phyloP scores from a whole-genome alignment of 257 asterid species.

The Lycium barbarum region DNA sequence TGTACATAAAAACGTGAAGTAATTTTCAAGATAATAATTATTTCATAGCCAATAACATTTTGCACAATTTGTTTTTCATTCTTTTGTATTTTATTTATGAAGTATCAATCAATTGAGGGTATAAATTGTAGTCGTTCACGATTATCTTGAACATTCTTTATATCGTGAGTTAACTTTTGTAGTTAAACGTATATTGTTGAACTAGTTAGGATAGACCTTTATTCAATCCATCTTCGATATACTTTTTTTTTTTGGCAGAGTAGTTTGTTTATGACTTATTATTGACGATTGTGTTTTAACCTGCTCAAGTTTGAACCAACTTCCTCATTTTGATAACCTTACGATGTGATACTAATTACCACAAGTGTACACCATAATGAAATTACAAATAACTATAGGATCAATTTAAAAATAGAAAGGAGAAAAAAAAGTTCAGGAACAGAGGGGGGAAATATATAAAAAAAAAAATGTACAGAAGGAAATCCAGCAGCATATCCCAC shows the following conservation, averaged over 20 bases:
- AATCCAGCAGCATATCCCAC: constrained; percentile 28
- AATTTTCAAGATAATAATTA: neutral
- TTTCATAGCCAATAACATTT: neutral
- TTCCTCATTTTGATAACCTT: too few relatives aligned
- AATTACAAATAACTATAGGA: neutral
- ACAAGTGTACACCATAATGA: neutral
- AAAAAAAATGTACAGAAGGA: neutral
- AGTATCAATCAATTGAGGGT: neutral
- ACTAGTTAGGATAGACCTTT: too few relatives aligned
- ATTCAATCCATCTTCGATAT: too few relatives aligned
- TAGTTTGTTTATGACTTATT: too few relatives aligned
- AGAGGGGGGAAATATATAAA: neutral
- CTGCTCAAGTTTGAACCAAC: neutral
- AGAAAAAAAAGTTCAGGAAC: neutral
- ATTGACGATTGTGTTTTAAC: too few relatives aligned
- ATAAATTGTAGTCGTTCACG: too few relatives aligned
- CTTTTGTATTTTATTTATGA: too few relatives aligned
- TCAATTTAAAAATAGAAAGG: neutral
- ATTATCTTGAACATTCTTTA: too few relatives aligned
- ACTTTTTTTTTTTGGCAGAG: too few relatives aligned
- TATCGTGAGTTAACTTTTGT: too few relatives aligned
- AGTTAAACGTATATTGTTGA: too few relatives aligned
- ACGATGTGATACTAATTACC: neutral
- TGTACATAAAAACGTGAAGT: neutral
- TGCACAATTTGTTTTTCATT: neutral